Evolutionary conservation across 2,329 filamentous ascomycete genomes (phyloP).

Genomic region (Pestalotiopsis sp.): DNA sequence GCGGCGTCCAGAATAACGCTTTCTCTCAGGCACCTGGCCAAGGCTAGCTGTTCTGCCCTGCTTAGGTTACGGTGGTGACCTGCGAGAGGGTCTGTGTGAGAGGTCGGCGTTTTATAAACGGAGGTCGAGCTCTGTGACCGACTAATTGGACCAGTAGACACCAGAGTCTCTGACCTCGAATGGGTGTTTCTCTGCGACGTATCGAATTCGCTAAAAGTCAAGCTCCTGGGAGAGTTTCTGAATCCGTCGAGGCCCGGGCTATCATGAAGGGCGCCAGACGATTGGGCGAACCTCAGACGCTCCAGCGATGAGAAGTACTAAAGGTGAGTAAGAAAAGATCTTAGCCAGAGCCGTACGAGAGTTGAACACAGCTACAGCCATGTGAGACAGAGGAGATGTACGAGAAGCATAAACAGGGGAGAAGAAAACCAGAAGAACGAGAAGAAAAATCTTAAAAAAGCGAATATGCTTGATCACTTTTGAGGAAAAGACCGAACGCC

Average conservation of each 20-base stretch:
- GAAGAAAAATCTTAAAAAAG: not conserved
- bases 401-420: constrained; percentile 14
- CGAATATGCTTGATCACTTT: not conserved
- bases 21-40: constrained; percentile 53
- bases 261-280: constrained; percentile 31
- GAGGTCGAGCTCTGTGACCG: constrained; percentile 16
- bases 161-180: not conserved
- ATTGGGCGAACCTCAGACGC: constrained; percentile 59
- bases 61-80: constrained; percentile 69
- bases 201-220: constrained; percentile 1
- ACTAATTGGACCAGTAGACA: not conserved
- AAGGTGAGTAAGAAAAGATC: constrained; percentile 14
- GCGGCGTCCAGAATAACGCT: constrained; percentile 58
- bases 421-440: not conserved
- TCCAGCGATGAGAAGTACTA: constrained; percentile 65
- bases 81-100: constrained; percentile 60
- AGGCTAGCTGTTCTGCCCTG: constrained; percentile 63
- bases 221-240: constrained; percentile 9
- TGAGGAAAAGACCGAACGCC: not conserved
- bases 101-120: constrained; percentile 25
- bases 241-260: constrained; percentile 8
- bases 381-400: constrained; percentile 1
- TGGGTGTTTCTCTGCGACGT: not conserved
- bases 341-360: constrained; percentile 19
- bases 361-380: not conserved